Evolutionary conservation across 306 rosid species (phyloP), one percentile per base, ranked within the genome.

Genomic region (Quercus variabilis): DNA sequence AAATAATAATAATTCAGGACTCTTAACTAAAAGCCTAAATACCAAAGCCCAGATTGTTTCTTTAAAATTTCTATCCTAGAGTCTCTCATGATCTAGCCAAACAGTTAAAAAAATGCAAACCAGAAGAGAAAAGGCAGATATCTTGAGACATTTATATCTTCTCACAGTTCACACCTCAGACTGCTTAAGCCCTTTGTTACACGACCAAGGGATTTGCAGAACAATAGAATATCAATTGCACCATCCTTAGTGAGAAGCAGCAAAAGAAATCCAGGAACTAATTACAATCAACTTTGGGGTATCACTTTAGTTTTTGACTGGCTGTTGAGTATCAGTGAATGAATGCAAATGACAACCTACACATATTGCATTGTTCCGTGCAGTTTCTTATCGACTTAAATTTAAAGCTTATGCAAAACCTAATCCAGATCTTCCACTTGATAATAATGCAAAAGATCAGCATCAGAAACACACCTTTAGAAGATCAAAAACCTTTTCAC

Each of bases 401-500:
- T 76, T 76, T 65, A 19, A 20, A 5, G 13, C 30, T 76, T 76
- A 12, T 33, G 25, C 38, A 11, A 4, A 55, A 12, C 51, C 19
- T 51, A 20, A 23, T 15, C 31, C 17, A 3, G 21, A 30, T 79
- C 73, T 51, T 71, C 75, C 28, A 31, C 77, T 51, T 73, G n/a
- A 49, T 52, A 46, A 21, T 43, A 21, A 31, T 72, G 57, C 54
- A 51, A 41, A 41, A 28, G 54, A 65, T 33, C 74, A 41, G 62
- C 31, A 73, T 69, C 20, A 69, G 49, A 18, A 73, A 73, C 93
- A 41, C 79, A 92, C 99, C 99, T 94, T 90, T 60, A 94, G 87
- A 81, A 94, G 99, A 91, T 94, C 97, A 67, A 92, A 94, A 87
- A 92, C 99, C 90, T 94, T 94, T 84, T 94, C 99, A 69, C 97